Base-by-base conservation (phyloP, 2,329 filamentous ascomycete species). In the Venturiaceae sp. region DNA sequence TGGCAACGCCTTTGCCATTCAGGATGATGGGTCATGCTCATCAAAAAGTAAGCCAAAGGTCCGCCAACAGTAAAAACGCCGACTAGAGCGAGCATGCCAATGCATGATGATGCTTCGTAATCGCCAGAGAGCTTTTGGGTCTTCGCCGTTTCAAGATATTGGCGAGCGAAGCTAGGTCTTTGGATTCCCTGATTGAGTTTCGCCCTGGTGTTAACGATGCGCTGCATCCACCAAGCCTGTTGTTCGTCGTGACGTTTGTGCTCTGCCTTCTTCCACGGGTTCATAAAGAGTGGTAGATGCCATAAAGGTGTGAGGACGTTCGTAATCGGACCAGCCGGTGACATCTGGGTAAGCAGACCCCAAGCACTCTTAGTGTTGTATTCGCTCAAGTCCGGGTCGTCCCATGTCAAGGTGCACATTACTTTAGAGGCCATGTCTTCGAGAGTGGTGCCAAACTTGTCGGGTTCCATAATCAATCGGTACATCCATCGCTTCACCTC, bases 381-480 rank as follows among this genome's bases (percentile, higher is more conserved):
- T 55, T 74, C 69, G 65, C 77, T 80, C 39, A 79, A 64, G 44
- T 67, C 69, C 6, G 75, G 71, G 57, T 82, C 77, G 60, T 81
- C 80, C 79, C 79, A 82, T 14, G 77, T 78, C 47, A 82, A 64
- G 56, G 75, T 71, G 54, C 75, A 78, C 77, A 81, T 81, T 58
- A 82, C 73, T 66, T 82, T 82, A n/a, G 80, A 77, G 16, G 78
- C 74, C 77, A 81, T 80, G 62, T 83, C 79, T 63, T 83, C 79
- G 5, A 83, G 71, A 0, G 75, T 76, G 63, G 72, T 75, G 9
- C 69, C 68, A 62, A 81, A 82, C 65, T 75, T 69, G 60, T 81
- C 78, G 1, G 79, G 79, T 46, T 80, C 71, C 30, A 75, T 70
- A 30, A 81, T 65, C 5, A 82, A 68, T 32, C 75, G 69, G 58